Conservation (phyloP, 1,284 basidiomycete species). For the Tilletia walkeri region DNA sequence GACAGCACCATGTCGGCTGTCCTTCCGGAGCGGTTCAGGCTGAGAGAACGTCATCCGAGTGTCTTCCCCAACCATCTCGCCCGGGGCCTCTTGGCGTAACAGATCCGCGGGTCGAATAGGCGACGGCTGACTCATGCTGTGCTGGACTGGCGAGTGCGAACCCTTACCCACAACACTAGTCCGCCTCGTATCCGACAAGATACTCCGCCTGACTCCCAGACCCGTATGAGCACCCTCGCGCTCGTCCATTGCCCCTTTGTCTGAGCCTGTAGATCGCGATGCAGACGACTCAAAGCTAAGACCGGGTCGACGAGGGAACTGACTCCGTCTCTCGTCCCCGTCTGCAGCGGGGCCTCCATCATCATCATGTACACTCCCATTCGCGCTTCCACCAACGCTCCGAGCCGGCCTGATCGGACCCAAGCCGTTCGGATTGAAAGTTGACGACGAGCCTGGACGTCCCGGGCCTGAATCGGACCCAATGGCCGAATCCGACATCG, state of each 20-base stretch:
- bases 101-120: neutral
- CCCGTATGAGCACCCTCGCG: too few species aligned
- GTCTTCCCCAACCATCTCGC: neutral
- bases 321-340: neutral
- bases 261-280: neutral
- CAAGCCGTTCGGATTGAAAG: neutral
- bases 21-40: conserved; percentile 4
- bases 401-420: neutral
- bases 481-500: neutral
- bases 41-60: conserved; percentile 3
- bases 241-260: too few species aligned
- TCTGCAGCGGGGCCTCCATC: neutral
- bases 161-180: neutral
- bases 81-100: neutral
- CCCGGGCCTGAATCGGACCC: neutral
- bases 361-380: neutral
- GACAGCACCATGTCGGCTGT: neutral
- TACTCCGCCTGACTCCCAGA: neutral
- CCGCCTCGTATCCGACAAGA: conserved; percentile 4
- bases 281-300: conserved; percentile 11
- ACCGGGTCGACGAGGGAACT: neutral
- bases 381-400: neutral
- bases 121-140: neutral
- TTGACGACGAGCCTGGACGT: neutral
- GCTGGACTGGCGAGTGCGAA: conserved; percentile 4